Evolutionary conservation across 2,329 filamentous ascomycete species (phyloP), one percentile per base, ranked within the genome.

Genomic region (Bipolaris bicolor): DNA sequence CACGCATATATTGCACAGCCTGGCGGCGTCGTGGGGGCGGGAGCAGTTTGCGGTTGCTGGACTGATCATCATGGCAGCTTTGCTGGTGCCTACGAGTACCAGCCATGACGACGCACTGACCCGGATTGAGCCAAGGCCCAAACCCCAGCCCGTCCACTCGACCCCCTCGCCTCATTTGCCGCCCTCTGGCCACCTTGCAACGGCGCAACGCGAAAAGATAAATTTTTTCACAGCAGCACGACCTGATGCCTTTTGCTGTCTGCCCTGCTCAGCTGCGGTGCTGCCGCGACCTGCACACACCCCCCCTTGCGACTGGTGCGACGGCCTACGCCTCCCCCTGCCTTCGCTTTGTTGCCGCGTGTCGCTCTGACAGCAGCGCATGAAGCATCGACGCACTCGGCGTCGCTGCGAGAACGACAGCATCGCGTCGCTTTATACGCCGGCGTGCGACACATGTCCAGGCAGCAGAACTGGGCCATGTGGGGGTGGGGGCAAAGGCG

Each of bases 41-140:
- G 29, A 31, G 29, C 29, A 31, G 29, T 31, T 37, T 49, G 43
- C 52, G 57, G 48, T 56, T 56, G 59, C 56, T 18, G 36, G 34
- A 39, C 47, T 34, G 56, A 61, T 55, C 49, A 15, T 48, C 45
- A 51, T 44, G 29, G 49, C 52, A 47, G 43, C 37, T 46, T 53
- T 50, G 54, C 53, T 49, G 40, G 48, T 43, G 43, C 52, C 58
- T 50, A 61, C 56, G 52, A 63, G 58, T 48, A 61, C 56, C 55
- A 63, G 58, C 51, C 34, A 70, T 70, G 67, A 68, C 66, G 67
- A 62, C 62, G 63, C 66, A 60, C 54, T 64, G 57, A 41, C 57
- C 60, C 63, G 61, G 58, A 62, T 61, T 58, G 49, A 61, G 62
- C 58, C 10, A 62, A 47, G 58, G 57, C 40, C 54, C 52, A 52